Conservation (phyloP, 345 rosid species). For the Turnera subulata region DNA sequence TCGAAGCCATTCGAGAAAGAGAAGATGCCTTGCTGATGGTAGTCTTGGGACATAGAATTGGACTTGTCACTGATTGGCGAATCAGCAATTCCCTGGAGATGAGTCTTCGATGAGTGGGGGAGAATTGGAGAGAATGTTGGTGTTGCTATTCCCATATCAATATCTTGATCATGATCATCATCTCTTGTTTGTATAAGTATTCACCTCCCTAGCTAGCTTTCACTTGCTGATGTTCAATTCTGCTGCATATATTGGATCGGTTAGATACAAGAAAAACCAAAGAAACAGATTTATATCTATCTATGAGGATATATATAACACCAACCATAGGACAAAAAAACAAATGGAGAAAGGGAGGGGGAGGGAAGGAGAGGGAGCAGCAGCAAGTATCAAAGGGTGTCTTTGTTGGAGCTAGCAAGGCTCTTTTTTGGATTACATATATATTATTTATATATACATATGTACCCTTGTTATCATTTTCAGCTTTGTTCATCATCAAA, state of each 20-base stretch:
- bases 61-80: conserved; percentile 34
- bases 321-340: conserved; percentile 13
- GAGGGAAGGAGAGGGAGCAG: neutral
- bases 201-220: neutral
- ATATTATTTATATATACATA: neutral
- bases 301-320: too few species aligned
- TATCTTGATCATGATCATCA: conserved; percentile 37
- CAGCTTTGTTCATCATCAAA: conserved; percentile 19
- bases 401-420: neutral
- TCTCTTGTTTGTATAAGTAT: conserved; percentile 15
- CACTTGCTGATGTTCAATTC: conserved; percentile 19
- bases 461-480: conserved; percentile 15
- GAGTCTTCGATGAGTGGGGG: conserved; percentile 18
- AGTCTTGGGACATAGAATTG: conserved; percentile 90
- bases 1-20: conserved; percentile 73
- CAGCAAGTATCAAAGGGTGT: conserved; percentile 11
- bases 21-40: conserved; percentile 54
- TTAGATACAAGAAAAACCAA: conserved; percentile 23
- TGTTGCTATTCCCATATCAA: conserved; percentile 72
- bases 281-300: too few species aligned
- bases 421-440: neutral
- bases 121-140: conserved; percentile 28
- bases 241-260: conserved; percentile 14
- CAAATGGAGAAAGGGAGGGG: conserved; percentile 4
- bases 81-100: neutral